These are phyloP conservation scores for Phialemoniopsis sp. DNA, from an alignment of 2,329 filamentous ascomycete genomes.

Conservation along the genomic window DNA sequence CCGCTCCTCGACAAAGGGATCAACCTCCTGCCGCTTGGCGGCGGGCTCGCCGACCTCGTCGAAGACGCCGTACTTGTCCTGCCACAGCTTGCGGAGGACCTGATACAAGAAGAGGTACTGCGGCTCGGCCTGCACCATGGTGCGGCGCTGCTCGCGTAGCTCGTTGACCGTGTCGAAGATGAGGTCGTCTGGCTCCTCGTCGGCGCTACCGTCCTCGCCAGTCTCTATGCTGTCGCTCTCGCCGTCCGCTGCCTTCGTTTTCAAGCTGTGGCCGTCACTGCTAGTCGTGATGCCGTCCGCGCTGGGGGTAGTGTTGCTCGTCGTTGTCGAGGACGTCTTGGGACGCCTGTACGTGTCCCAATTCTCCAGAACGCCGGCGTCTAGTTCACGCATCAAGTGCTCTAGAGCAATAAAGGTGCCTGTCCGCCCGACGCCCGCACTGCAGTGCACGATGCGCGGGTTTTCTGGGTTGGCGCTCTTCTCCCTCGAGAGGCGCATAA, in stretches of 20 bases:
- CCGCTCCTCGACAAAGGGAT: slow-evolving; percentile 32
- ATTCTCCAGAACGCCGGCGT: slow-evolving; percentile 62
- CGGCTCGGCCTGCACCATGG: slow-evolving; percentile 88
- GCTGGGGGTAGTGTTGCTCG: neutral
- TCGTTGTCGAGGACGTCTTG: neutral
- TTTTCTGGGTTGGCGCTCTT: slow-evolving; percentile 53
- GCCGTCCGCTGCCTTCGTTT: too few relatives aligned
- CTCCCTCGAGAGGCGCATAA: slow-evolving; percentile 64
- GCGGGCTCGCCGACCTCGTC: slow-evolving; percentile 38
- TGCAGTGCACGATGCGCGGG: slow-evolving; percentile 81
- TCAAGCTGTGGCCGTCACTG: neutral
- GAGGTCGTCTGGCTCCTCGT: slow-evolving; percentile 24
- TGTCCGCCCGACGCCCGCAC: slow-evolving; percentile 87
- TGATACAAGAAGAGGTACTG: slow-evolving; percentile 90
- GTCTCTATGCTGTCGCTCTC: slow-evolving; percentile 13
- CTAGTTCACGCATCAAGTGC: slow-evolving; percentile 78
- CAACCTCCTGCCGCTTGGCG: slow-evolving; percentile 49
- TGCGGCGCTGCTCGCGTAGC: slow-evolving; percentile 81
- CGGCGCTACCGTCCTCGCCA: slow-evolving; percentile 1
- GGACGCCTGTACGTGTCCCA: slow-evolving; percentile 22
- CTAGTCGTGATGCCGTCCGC: neutral
- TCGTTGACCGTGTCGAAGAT: slow-evolving; percentile 76
- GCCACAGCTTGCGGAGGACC: slow-evolving; percentile 72
- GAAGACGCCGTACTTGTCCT: slow-evolving; percentile 52
- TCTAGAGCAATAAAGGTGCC: slow-evolving; percentile 97